Conservation (phyloP, 768 basidiomycete species). For the Dacryopinax primogenitus region DNA sequence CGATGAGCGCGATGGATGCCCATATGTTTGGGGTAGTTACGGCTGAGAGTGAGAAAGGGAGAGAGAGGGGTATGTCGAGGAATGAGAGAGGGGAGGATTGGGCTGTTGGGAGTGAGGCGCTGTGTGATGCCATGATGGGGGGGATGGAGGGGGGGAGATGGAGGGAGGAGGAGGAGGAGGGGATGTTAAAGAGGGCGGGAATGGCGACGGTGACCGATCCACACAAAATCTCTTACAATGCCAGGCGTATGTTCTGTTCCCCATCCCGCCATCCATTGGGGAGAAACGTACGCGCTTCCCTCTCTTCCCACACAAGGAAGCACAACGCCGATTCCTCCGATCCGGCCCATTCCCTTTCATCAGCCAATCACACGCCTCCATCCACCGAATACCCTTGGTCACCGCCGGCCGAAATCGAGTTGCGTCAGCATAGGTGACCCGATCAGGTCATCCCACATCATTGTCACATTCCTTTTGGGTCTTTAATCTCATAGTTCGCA, state of each 20-base stretch:
- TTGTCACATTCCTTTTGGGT: not conserved
- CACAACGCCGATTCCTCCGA: not conserved
- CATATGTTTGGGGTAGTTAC: slow-evolving; percentile 11
- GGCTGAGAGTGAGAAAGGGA: slow-evolving; percentile 9
- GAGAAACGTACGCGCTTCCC: too few relatives aligned
- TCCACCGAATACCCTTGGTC: not conserved
- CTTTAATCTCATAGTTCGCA: not conserved
- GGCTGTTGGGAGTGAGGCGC: not conserved
- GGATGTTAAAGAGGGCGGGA: not conserved
- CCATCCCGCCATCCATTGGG: too few relatives aligned
- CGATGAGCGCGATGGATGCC: slow-evolving; percentile 32
- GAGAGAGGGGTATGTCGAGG: not conserved
- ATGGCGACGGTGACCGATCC: not conserved
- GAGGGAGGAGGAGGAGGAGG: slow-evolving; percentile 3
- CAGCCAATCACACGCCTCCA: not conserved
- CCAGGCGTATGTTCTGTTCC: too few relatives aligned
- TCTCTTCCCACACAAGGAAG: too few relatives aligned
- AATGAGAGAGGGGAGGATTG: not conserved
- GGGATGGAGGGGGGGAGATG: not conserved
- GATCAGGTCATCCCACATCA: not conserved
- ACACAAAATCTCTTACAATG: not conserved
- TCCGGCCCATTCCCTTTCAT: not conserved
- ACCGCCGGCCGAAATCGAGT: not conserved
- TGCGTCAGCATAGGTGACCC: not conserved
- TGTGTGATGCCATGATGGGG: slow-evolving; percentile 4